Percentiles rank a stretch among this genome's conserved stretches.
These are phyloP conservation scores for Ceratocystis cacaofunesta DNA, from an alignment of 2,329 filamentous ascomycete species.

Conservation along the genomic window DNA sequence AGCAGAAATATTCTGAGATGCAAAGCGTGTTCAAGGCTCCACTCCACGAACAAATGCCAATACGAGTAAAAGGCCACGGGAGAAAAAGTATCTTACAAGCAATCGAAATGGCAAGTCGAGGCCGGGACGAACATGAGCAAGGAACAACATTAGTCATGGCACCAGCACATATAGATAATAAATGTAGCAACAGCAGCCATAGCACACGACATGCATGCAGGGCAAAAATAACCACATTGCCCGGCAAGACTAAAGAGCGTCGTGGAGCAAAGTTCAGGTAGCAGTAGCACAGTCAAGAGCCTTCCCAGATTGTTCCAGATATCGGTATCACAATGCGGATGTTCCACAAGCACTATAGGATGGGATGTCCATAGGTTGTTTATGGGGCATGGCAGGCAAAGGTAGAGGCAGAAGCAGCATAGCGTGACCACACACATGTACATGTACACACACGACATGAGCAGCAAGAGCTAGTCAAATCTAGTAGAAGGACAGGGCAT, in stretches of 20 bases:
- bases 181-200: slow-evolving; percentile 5
- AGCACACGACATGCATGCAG: slow-evolving; percentile 4
- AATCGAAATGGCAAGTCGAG: not conserved
- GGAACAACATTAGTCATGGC: slow-evolving; percentile 1
- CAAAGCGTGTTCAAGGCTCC: no score
- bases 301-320: not conserved
- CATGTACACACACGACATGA: not conserved
- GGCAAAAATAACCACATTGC: not conserved
- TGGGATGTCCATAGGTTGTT: not conserved
- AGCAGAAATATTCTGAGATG: not conserved
- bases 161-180: not conserved
- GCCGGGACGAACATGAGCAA: not conserved
- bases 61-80: no score
- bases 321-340: not conserved
- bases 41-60: not conserved
- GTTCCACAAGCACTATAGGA: not conserved
- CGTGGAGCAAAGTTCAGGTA: not conserved
- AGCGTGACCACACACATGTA: not conserved
- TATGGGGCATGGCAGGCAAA: not conserved
- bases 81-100: not conserved
- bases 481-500: not conserved
- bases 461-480: slow-evolving; percentile 4
- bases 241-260: not conserved
- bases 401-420: not conserved
- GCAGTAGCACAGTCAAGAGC: not conserved